These are phyloP conservation scores for Pontederia crassipes DNA, from an alignment of 176 grass and related monocot species.

Conservation along the genomic window DNA sequence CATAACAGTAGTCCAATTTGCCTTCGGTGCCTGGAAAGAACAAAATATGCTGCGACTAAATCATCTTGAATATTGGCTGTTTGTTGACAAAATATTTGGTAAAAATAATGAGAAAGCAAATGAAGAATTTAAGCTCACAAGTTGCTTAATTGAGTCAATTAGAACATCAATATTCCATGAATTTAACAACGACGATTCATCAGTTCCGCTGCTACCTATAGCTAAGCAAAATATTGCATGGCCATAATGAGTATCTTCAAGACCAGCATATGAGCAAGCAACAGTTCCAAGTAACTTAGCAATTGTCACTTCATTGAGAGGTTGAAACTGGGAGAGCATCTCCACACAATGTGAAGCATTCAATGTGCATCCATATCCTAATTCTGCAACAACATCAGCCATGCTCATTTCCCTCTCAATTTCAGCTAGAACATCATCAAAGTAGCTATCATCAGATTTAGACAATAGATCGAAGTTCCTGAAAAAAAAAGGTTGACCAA, in stretches of 20 bases:
- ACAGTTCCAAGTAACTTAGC: conserved; percentile 74
- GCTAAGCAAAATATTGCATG: conserved; percentile 59
- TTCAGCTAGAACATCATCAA: conserved; percentile 56
- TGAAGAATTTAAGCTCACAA: conserved; percentile 44
- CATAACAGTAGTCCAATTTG: conserved; percentile 69
- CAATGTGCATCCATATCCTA: conserved; percentile 62
- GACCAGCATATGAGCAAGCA: conserved; percentile 35
- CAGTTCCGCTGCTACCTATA: conserved; percentile 42
- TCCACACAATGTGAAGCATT: conserved; percentile 52
- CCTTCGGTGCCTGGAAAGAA: conserved; percentile 53
- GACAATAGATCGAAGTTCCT: conserved; percentile 47
- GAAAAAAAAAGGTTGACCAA: conserved; percentile 13
- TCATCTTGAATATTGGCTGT: too few species aligned
- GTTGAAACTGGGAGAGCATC: conserved; percentile 58
- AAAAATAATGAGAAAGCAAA: neutral
- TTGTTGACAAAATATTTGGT: too few species aligned
- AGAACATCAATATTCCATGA: conserved; percentile 80
- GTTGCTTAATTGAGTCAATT: conserved; percentile 76
- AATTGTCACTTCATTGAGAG: conserved; percentile 55
- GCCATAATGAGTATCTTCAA: conserved; percentile 46
- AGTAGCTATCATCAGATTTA: conserved; percentile 32
- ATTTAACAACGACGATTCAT: conserved; percentile 34
- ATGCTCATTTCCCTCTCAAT: conserved; percentile 62
- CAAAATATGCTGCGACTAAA: neutral
- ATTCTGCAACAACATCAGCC: conserved; percentile 48